Percentiles rank a stretch among this genome's conserved stretches.
Evolutionary conservation across 2,329 filamentous ascomycete genomes (phyloP).

Genomic region (Allantophomopsis cytisporea): DNA sequence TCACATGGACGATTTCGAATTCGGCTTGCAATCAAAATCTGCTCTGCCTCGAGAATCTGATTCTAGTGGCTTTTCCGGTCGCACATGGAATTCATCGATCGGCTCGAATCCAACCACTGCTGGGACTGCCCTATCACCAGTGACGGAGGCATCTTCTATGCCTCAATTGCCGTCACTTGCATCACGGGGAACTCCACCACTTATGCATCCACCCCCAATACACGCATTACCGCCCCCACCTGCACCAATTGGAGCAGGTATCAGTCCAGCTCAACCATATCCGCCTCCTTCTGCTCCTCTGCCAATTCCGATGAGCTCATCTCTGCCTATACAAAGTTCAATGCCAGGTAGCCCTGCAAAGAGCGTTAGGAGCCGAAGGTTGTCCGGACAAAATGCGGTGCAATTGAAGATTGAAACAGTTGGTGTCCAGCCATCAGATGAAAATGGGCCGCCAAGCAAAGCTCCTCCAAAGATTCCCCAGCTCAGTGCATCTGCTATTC

Average conservation of each 20-base stretch:
- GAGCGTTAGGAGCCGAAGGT: constrained; percentile 59
- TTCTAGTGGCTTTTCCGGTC: constrained; percentile 64
- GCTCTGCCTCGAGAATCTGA: constrained; percentile 66
- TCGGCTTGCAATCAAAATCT: constrained; percentile 54
- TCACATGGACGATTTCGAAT: constrained; percentile 70
- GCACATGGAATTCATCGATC: constrained; percentile 70
- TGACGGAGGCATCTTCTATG: constrained; percentile 38
- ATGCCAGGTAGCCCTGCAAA: constrained; percentile 7
- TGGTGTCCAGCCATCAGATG: constrained; percentile 5
- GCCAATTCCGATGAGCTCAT: constrained; percentile 7
- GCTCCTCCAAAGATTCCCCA: constrained; percentile 14
- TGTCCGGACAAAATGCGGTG: constrained; percentile 69
- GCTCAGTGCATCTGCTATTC: constrained; percentile 2
- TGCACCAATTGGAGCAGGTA: constrained; percentile 20
- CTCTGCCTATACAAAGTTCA: neutral
- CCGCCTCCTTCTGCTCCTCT: constrained; percentile 19
- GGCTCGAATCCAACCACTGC: constrained; percentile 59
- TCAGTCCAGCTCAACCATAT: constrained; percentile 7
- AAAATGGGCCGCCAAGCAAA: constrained; percentile 8
- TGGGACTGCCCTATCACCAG: constrained; percentile 56
- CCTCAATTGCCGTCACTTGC: constrained; percentile 13
- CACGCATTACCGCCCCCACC: constrained; percentile 23
- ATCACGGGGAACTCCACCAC: constrained; percentile 9
- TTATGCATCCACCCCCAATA: constrained; percentile 10
- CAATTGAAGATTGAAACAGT: constrained; percentile 80